These are phyloP conservation scores for Camelina laxa DNA, from an alignment of 345 rosid genomes.

Conservation along the genomic window DNA sequence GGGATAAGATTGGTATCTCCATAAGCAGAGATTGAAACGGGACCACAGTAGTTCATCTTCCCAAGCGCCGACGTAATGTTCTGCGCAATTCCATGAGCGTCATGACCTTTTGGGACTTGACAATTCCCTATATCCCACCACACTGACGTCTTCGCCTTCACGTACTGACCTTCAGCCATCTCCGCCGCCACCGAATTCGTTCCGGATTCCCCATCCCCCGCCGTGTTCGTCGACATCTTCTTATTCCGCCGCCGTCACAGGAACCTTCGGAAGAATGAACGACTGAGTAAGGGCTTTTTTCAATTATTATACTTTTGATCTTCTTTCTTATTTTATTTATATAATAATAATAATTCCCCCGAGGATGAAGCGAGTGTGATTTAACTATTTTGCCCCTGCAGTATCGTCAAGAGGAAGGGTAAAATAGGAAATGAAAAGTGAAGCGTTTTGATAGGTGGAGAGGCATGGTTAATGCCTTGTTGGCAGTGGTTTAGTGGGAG, in stretches of 20 bases:
- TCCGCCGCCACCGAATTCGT: conserved; percentile 19
- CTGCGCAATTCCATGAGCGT: conserved; percentile 82
- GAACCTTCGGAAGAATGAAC: neutral
- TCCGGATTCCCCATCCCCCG: conserved; percentile 13
- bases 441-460: conserved; percentile 26
- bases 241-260: neutral
- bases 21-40: conserved; percentile 86
- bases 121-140: conserved; percentile 99
- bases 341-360: conserved; percentile 1
- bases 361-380: neutral
- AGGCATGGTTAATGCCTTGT: conserved; percentile 13
- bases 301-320: neutral
- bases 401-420: neutral
- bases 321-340: neutral
- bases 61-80: conserved; percentile 87
- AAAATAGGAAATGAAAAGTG: neutral
- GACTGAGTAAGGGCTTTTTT: neutral
- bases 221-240: conserved; percentile 14
- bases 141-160: conserved; percentile 73
- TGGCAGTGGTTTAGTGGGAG: conserved; percentile 19
- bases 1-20: conserved; percentile 80
- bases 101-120: conserved; percentile 71
- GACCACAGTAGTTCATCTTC: conserved; percentile 72
- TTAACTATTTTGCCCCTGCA: conserved; percentile 22
- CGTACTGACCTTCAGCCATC: conserved; percentile 63